Base-by-base conservation (phyloP, 1,284 basidiomycete genomes). In the Porodaedalea pini region DNA sequence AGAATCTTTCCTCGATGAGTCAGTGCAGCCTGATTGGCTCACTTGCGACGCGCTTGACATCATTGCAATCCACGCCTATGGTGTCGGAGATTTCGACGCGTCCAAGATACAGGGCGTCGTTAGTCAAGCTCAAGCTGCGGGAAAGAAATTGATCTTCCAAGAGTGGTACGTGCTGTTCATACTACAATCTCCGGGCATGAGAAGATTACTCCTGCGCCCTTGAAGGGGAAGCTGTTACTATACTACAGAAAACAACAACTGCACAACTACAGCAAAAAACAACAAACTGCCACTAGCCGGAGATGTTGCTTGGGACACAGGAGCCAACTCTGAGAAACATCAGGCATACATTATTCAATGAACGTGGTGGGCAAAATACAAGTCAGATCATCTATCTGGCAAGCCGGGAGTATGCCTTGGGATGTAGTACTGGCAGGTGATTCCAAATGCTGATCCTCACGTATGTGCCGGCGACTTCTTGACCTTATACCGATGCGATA, bases 11-110 rank as follows among this genome's bases (percentile, higher is more conserved):
- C 64, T 71, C 50, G 52, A 61, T 21, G 68, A 70, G 53, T 74
- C 72, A 5, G 68, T 76, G 19, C 70, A 70, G 51, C 62, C 66
- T 37, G 70, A 66, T 60, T 73, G 69, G 55, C 67, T 71, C 29
- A 61, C 56, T 40, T 76, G 73, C 64, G 52, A 51, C 27, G 61
- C 68, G 5, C 64, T 75, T 56, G 73, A 75, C 59, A 64, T 74
- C 51, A 63, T 75, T 61, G 68, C 72, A 4, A 71, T 75, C 17
- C 74, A 75, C 58, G 72, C 73, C 15, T 76, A 75, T 59, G 72
- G 71, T 27, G 65, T 65, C 32, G 67, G 68, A 5, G 70, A 74
- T 51, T 64, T 64, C 31, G 40, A 56, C 10, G 72, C 71, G 6
- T 65, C 64, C 11, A 59, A 57, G 13, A 68, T 75, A 31, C 55